Base-by-base conservation (phyloP, 2,329 filamentous ascomycete genomes). In the Metarhizium album region DNA sequence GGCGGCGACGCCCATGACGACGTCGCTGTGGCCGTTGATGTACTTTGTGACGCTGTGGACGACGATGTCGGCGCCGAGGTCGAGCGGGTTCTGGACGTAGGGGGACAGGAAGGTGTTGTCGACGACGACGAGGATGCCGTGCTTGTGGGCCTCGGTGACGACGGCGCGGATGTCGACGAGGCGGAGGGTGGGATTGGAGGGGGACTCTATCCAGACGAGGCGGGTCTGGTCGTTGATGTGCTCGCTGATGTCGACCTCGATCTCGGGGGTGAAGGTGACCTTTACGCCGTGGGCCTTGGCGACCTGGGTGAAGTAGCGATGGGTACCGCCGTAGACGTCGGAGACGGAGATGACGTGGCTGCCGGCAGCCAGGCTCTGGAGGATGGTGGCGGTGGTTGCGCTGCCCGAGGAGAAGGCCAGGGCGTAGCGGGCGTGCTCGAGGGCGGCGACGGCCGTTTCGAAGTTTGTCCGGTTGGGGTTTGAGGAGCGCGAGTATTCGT, bases 1-100 rank as follows among this genome's bases (percentile, higher is more conserved):
- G 47, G 93, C 93, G 45, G 90, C 91, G 29, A 93, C 86, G 58
- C 93, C 93, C 93, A 98, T 98, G 61, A 97, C 84, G 8, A 98
- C 93, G 67, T 98, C 93, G 66, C 83, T 80, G 74, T 98, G 93
- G 47, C 93, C 93, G 68, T 97, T 97, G 74, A 98, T 97, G 73
- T 97, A 98, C 74, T 98, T 98, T 43, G 93, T 98, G 51, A 98
- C 93, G 50, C 84, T 90, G 77, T 97, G 91, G 42, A 97, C 86
- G 58, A 97, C 91, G 57, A 97, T 90, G 69, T 98, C 93, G 59
- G 93, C 93, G 60, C 93, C 93, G 66, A 91, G 88, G 64, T 94
- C 85, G 51, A 98, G 82, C 3, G 93, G 93, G 70, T 95, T 97
- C 73, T 98, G 93, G 46, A 98, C 80, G 67, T 97, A 98, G 31